These are phyloP conservation scores for Lasiosphaeris hirsuta DNA, from an alignment of 495 filamentous ascomycete genomes.

Conservation along the genomic window DNA sequence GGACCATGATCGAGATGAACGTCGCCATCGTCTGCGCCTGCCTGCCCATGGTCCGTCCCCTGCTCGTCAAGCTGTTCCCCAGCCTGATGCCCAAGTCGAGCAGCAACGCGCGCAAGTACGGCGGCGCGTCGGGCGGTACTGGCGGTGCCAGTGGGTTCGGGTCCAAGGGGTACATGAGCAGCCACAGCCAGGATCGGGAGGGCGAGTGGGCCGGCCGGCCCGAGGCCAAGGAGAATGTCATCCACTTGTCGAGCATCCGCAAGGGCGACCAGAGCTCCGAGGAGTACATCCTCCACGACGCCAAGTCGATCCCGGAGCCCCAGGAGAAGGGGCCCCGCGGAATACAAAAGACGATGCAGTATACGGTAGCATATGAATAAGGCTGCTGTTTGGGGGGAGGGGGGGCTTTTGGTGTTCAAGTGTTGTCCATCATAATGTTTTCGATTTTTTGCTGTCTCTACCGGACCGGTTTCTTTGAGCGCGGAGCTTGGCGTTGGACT, in stretches of 20 bases:
- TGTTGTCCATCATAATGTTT: too few relatives aligned
- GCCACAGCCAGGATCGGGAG: constrained; percentile 6
- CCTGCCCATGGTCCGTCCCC: constrained; percentile 31
- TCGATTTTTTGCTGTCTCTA: too few relatives aligned
- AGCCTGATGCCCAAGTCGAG: constrained; percentile 18
- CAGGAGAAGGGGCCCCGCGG: not conserved
- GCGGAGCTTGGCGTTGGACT: too few relatives aligned
- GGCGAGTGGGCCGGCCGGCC: constrained; percentile 16
- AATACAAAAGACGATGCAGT: constrained; percentile 30
- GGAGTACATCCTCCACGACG: constrained; percentile 22
- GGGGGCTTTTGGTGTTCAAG: too few relatives aligned
- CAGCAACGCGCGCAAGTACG: not conserved
- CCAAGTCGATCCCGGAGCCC: constrained; percentile 7
- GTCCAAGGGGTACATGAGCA: constrained; percentile 10
- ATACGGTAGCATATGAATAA: constrained; percentile 22
- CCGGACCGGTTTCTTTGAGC: too few relatives aligned
- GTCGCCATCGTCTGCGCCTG: constrained; percentile 49
- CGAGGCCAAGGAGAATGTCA: constrained; percentile 6
- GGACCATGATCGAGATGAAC: constrained; percentile 47
- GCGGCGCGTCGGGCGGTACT: not conserved
- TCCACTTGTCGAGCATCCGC: constrained; percentile 9
- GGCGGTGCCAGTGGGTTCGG: not conserved
- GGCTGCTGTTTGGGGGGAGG: too few relatives aligned
- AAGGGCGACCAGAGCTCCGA: constrained; percentile 18
- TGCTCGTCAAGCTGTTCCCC: constrained; percentile 28